phyloP scores from a whole-genome alignment of 495 filamentous ascomycete genomes.

The Tetracladium marchalianum region DNA sequence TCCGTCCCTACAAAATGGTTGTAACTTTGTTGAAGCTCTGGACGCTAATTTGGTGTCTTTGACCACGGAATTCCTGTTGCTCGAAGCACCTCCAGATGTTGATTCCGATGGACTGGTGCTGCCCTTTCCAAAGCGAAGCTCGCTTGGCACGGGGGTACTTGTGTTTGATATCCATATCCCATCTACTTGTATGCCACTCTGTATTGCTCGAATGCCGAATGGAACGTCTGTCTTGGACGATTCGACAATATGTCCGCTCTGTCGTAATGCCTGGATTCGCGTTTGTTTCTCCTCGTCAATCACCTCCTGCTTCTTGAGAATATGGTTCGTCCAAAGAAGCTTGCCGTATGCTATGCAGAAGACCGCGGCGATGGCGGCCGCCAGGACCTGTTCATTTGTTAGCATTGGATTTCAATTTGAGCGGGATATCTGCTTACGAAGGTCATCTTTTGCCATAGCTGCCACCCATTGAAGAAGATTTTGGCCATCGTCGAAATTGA shows the following conservation, averaged over 20 bases:
- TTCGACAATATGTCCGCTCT: conserved; percentile 37
- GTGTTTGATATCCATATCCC: conserved; percentile 78
- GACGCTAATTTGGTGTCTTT: background rate
- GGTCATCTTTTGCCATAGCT: conserved; percentile 83
- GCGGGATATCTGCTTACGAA: conserved; percentile 51
- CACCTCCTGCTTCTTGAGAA: conserved; percentile 52
- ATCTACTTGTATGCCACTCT: conserved; percentile 76
- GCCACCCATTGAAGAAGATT: conserved; percentile 68
- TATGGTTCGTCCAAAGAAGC: conserved; percentile 52
- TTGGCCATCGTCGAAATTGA: conserved; percentile 15
- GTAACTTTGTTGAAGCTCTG: background rate
- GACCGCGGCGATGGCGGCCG: conserved; percentile 37
- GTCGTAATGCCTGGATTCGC: conserved; percentile 42
- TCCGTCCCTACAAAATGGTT: background rate
- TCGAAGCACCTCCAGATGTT: conserved; percentile 4
- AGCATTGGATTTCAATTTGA: conserved; percentile 4
- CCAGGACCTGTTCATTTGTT: conserved; percentile 28
- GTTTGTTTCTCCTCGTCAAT: conserved; percentile 52
- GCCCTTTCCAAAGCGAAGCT: conserved; percentile 13
- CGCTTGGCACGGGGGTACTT: conserved; percentile 37
- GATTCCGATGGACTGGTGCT: conserved; percentile 7
- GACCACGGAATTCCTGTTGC: conserved; percentile 1
- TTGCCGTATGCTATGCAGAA: conserved; percentile 43
- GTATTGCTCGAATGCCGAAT: conserved; percentile 82
- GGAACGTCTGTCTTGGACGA: conserved; percentile 46